These are phyloP conservation scores for Cystoisospora suis DNA, from an alignment of 169 alveolate species.

Conservation along the genomic window DNA sequence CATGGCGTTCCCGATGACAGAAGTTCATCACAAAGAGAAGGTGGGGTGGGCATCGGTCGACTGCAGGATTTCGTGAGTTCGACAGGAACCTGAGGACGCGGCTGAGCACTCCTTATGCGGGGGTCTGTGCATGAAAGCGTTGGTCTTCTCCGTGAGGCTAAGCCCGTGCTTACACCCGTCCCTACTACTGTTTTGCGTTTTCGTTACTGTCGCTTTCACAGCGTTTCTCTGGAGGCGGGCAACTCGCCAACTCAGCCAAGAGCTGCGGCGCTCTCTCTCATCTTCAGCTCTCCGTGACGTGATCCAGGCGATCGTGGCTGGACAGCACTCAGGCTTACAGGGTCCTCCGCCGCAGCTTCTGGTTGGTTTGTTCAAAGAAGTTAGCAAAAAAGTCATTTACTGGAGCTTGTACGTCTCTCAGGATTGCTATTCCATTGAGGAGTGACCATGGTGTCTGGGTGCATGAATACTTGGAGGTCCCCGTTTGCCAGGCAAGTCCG, in stretches of 20 bases:
- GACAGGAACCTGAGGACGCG: not conserved
- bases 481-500: not conserved
- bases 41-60: not conserved
- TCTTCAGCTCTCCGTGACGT: not conserved
- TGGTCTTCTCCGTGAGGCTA: not conserved
- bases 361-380: not conserved
- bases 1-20: not conserved
- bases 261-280: not conserved
- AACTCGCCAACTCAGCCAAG: not conserved
- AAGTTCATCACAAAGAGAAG: not conserved
- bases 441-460: not conserved
- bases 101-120: not conserved
- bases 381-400: not conserved
- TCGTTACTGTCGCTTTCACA: not conserved
- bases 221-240: slow-evolving; percentile 19
- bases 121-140: not conserved
- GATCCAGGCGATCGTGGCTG: not conserved
- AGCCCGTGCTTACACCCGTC: not conserved
- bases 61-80: not conserved
- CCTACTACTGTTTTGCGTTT: not conserved
- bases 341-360: slow-evolving; percentile 12
- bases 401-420: not conserved
- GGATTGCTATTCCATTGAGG: not conserved
- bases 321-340: not conserved
- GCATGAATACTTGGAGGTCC: not conserved